Evolutionary conservation across 2,329 filamentous ascomycete genomes (phyloP), one percentile per base, ranked within the genome.

Genomic region (Scopulariopsis brevicaulis): DNA sequence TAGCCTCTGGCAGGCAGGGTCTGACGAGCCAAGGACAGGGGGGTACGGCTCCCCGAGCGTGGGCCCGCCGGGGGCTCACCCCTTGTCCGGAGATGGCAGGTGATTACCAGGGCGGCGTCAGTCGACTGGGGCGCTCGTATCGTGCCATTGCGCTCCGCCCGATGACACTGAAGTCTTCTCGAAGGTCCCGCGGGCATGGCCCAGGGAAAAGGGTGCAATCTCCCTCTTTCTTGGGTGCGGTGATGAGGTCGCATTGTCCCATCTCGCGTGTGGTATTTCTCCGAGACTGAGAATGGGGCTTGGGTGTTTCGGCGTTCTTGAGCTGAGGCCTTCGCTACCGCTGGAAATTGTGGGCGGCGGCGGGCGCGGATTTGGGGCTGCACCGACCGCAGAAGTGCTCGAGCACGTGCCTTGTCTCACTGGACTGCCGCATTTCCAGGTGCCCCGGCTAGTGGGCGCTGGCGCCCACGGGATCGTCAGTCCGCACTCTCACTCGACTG

Each of bases 91-190:
- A 32, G 28, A 32, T 32, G 28, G 28, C 28, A 32, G 28, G 22
- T 24, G 8, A 6, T 4, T 50, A 22, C 46, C 46, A 24, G 28
- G 32, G 6, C 28, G 10, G 20, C 48, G 24, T 25, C 24, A 20
- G 15, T 20, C 34, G 40, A 37, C 22, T 56, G 25, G 25, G n/a
- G 25, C 24, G 55, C 43, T 35, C 50, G 55, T 55, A 56, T 56
- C 43, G 28, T 56, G 55, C 43, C 55, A 50, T 37, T 32, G 32
- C 25, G 14, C 20, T 20, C 46, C n/a, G 11, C n/a, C 46, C 46
- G 43, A 24, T 50, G 46, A 43, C 43, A 48, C 43, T 56, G 55
- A 56, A 56, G 50, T 22, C 55, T 56, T 56, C 55, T 56, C 55
- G 55, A 56, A 56, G 55, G 25, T 25, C 55, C 55, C 55, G 55